A percentile compares a stretch with the other conserved stretches of the same genome.
Evolutionary conservation across 495 filamentous ascomycete genomes (phyloP).

Genomic region (Penicillium turbatum): DNA sequence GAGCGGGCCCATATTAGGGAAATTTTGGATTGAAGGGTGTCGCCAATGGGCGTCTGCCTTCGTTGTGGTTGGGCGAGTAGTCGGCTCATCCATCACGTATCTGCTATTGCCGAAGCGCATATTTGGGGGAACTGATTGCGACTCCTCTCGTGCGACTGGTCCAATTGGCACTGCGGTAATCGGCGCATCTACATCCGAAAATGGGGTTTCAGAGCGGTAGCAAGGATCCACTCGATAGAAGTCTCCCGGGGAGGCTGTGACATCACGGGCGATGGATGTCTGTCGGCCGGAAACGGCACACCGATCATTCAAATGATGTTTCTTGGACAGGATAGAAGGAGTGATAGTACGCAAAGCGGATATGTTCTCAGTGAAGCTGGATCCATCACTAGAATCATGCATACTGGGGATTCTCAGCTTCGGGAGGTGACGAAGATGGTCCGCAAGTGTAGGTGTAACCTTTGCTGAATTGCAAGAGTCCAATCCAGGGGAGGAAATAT

Average conservation of each 20-base stretch:
- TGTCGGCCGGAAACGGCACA: neutral
- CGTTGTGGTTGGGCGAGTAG: slow-evolving; percentile 21
- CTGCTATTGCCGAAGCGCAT: slow-evolving; percentile 55
- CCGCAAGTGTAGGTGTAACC: slow-evolving; percentile 26
- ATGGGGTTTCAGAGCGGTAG: slow-evolving; percentile 54
- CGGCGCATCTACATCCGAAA: slow-evolving; percentile 88
- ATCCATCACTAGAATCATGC: slow-evolving; percentile 1
- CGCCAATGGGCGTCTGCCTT: slow-evolving; percentile 13
- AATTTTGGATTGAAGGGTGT: slow-evolving; percentile 5
- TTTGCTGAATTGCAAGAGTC: slow-evolving; percentile 41
- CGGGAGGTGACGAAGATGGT: slow-evolving; percentile 51
- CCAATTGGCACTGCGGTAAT: slow-evolving; percentile 67
- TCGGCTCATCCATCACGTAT: slow-evolving; percentile 5
- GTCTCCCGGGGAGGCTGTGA: neutral
- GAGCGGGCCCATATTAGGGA: slow-evolving; percentile 7
- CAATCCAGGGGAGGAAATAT: slow-evolving; percentile 42
- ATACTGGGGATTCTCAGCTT: slow-evolving; percentile 52
- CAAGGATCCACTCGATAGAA: neutral
- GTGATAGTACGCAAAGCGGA: neutral
- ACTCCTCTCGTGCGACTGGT: slow-evolving; percentile 64
- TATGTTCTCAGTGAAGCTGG: slow-evolving; percentile 1
- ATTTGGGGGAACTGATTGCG: slow-evolving; percentile 89
- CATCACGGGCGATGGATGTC: neutral
- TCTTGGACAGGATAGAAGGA: neutral
- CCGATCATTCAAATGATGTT: neutral